Evolutionary conservation across 768 basidiomycete species (phyloP).

Genomic region (Pleurotus ostreatus): DNA sequence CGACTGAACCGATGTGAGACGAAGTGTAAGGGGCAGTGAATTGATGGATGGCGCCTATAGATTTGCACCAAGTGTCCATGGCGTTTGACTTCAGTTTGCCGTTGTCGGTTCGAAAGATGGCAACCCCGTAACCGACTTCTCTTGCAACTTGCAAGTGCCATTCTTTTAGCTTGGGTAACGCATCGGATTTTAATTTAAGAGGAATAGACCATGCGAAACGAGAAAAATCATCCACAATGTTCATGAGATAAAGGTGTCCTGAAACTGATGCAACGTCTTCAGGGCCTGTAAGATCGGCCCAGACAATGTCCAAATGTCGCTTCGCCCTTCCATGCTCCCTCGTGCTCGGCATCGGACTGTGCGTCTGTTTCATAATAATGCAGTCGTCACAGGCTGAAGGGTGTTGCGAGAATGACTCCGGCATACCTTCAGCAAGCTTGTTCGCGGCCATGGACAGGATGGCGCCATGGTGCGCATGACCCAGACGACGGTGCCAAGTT

Average conservation of each 20-base stretch:
- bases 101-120: slow-evolving; percentile 13
- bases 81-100: slow-evolving; percentile 19
- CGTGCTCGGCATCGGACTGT: slow-evolving; percentile 11
- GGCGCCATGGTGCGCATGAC: slow-evolving; percentile 11
- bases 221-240: slow-evolving; percentile 30
- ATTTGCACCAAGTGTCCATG: slow-evolving; percentile 15
- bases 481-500: slow-evolving; percentile 16
- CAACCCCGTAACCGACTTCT: slow-evolving; percentile 11
- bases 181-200: slow-evolving; percentile 21
- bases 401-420: slow-evolving; percentile 8
- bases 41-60: slow-evolving; percentile 13
- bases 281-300: slow-evolving; percentile 12
- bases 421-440: slow-evolving; percentile 14
- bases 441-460: slow-evolving; percentile 9
- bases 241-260: slow-evolving; percentile 24
- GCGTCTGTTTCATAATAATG: slow-evolving; percentile 15
- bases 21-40: slow-evolving; percentile 29
- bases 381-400: slow-evolving; percentile 14
- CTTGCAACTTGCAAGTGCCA: slow-evolving; percentile 21
- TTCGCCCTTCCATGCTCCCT: slow-evolving; percentile 1
- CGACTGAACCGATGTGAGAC: slow-evolving; percentile 30
- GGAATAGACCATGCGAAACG: slow-evolving; percentile 28
- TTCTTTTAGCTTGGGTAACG: slow-evolving; percentile 16
- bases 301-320: slow-evolving; percentile 9
- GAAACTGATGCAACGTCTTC: slow-evolving; percentile 6